Base-by-base conservation (phyloP, 2,329 filamentous ascomycete species). In the Nigrospora sphaerica region DNA sequence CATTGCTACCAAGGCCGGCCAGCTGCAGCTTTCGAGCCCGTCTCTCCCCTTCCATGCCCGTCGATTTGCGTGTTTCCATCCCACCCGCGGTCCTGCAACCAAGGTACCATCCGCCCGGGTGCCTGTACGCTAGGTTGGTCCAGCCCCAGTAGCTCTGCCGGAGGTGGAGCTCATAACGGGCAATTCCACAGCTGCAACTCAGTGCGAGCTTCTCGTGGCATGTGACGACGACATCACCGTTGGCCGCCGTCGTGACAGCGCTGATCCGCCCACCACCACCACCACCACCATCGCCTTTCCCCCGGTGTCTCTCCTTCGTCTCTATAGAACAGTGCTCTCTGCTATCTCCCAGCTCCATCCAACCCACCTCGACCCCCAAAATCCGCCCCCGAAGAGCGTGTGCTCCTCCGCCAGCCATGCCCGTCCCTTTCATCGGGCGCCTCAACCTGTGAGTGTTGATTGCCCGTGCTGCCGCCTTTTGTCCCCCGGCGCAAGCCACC, bases 391-490 rank as follows among this genome's bases (percentile, higher is more conserved):
- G 12, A 19, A 34, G 16, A 19, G 32, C 17, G 40, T 19, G 40
- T 32, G 32, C 12, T 19, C 16, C 38, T 34, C 40, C 19, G 11
- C 17, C 17, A 17, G 16, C 62, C 51, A 64, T 66, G 59, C 61
- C 63, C 23, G 58, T 70, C 45, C 66, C 67, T 19, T 69, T 70
- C 49, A 59, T 70, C 52, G 66, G 66, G 41, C 66, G 67, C 45
- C 50, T 70, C 45, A 64, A 66, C 50, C 54, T 63, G 67, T 69
- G 55, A 52, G 65, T 60, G 23, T 36, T 16, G 12, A 16, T 36
- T 36, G 34, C 34, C 6, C 34, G 34, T n/a, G 16, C 13, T n/a
- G 13, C 34, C 34, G 14, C 34, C 32, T 36, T 43, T 41, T 41
- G 14, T 41, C 33, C 10, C 23, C 10, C 23, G 23, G 23, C 2